A percentile compares a stretch with the other conserved stretches of the same genome.
Evolutionary conservation across 352 stramenopile species (phyloP).

Genomic region (Phytophthora fragariae): DNA sequence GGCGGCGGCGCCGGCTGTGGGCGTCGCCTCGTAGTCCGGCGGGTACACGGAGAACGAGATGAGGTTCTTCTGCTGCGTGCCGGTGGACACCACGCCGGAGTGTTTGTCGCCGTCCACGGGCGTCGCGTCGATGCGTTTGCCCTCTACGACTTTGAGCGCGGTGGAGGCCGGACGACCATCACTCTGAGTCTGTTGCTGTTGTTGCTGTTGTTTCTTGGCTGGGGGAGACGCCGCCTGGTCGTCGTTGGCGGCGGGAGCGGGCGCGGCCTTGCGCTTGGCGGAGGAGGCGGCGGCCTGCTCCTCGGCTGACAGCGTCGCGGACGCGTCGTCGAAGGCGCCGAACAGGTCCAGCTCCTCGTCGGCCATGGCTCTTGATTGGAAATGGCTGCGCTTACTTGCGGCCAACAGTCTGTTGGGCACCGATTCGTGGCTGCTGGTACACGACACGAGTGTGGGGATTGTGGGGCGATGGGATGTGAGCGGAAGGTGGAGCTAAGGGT

Average conservation of each 20-base stretch:
- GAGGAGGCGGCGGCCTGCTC: conserved; percentile 52
- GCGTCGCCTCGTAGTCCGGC: conserved; percentile 62
- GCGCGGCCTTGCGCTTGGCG: conserved; percentile 57
- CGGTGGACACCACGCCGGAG: conserved; percentile 86
- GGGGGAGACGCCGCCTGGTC: conserved; percentile 47
- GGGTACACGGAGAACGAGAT: conserved; percentile 95
- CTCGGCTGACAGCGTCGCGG: no score
- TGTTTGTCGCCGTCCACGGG: conserved; percentile 50
- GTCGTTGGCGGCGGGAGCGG: conserved; percentile 31
- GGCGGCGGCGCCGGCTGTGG: conserved; percentile 53
- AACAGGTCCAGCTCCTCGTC: no score
- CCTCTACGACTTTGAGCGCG: conserved; percentile 70
- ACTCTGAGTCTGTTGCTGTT: conserved; percentile 3
- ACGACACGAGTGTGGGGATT: not conserved
- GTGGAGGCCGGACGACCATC: conserved; percentile 39
- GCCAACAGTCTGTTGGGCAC: not conserved
- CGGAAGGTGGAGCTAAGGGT: not conserved
- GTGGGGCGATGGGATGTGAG: not conserved
- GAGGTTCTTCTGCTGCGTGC: conserved; percentile 96
- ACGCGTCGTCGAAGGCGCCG: no score
- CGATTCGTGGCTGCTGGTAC: not conserved
- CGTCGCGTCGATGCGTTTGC: conserved; percentile 80
- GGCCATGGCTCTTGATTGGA: conserved; percentile 27
- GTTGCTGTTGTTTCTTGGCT: conserved; percentile 58
- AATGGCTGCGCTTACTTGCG: conserved; percentile 27